Conservation (phyloP, 1,139 yeast species). For the Kodamaea suecica region DNA sequence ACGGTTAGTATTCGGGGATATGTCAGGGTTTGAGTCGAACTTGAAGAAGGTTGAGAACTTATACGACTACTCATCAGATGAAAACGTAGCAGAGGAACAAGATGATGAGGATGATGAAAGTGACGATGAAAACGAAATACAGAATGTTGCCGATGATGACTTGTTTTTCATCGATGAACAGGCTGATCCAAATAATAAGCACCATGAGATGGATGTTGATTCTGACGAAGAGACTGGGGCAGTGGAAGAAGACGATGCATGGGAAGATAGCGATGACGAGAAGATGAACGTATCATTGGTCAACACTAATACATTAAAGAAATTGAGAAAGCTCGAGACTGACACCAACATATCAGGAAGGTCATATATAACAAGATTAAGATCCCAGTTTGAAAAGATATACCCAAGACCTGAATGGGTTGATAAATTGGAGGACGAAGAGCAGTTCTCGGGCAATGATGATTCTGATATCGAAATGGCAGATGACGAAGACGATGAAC, state of each 20-base stretch:
- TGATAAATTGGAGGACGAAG: constrained; percentile 33
- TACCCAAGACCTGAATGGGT: constrained; percentile 93
- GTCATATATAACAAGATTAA: constrained; percentile 66
- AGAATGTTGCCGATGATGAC: constrained; percentile 46
- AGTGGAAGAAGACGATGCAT: constrained; percentile 47
- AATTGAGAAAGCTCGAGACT: constrained; percentile 61
- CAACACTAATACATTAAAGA: constrained; percentile 60
- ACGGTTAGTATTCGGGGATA: constrained; percentile 86
- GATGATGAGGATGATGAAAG: constrained; percentile 28
- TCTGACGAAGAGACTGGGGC: constrained; percentile 27
- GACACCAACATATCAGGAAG: constrained; percentile 64
- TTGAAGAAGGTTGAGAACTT: constrained; percentile 58
- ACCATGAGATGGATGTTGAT: constrained; percentile 39
- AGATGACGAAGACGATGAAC: constrained; percentile 35
- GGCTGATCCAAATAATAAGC: constrained; percentile 22
- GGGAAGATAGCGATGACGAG: constrained; percentile 95
- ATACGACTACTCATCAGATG: constrained; percentile 47
- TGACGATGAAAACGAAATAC: constrained; percentile 29
- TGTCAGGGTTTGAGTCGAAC: constrained; percentile 70
- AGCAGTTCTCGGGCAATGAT: constrained; percentile 12
- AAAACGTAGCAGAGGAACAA: constrained; percentile 27
- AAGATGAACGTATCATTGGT: constrained; percentile 58
- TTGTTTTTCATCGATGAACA: constrained; percentile 57
- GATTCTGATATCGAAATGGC: constrained; percentile 25
- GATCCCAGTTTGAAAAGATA: constrained; percentile 82